Evolutionary conservation across 768 basidiomycete species (phyloP).

Genomic region (Omphalotus guepiniiformis): DNA sequence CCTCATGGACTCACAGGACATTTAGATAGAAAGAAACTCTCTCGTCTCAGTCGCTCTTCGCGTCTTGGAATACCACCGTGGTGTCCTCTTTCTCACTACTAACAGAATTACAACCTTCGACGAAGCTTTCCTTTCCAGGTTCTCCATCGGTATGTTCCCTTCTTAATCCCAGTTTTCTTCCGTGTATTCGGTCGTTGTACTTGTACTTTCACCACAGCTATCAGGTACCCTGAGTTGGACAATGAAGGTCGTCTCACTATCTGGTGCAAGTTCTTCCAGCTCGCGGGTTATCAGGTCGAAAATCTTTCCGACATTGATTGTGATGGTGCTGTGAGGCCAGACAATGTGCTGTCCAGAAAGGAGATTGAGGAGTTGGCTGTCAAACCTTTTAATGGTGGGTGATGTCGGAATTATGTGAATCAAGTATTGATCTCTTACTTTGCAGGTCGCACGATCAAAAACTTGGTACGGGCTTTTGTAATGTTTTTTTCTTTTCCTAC

Average conservation of each 20-base stretch:
- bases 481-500: not conserved
- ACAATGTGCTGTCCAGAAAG: constrained; percentile 4
- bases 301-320: no score
- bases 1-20: not conserved
- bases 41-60: constrained; percentile 25
- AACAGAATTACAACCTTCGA: constrained; percentile 34
- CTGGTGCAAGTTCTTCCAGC: constrained; percentile 23
- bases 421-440: not conserved
- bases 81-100: constrained; percentile 36
- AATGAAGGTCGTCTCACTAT: constrained; percentile 14
- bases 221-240: constrained; percentile 24
- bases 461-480: constrained; percentile 16
- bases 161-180: not conserved
- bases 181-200: not conserved
- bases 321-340: constrained; percentile 10
- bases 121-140: constrained; percentile 34
- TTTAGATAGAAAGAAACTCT: constrained; percentile 18
- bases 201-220: constrained; percentile 13
- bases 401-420: not conserved
- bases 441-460: constrained; percentile 25
- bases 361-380: constrained; percentile 20
- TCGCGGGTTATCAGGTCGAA: constrained; percentile 10
- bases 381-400: constrained; percentile 24
- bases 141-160: constrained; percentile 24
- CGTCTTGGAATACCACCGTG: constrained; percentile 30